phyloP scores from a whole-genome alignment of 495 filamentous ascomycete genomes.

The Penicilliopsis zonata region DNA sequence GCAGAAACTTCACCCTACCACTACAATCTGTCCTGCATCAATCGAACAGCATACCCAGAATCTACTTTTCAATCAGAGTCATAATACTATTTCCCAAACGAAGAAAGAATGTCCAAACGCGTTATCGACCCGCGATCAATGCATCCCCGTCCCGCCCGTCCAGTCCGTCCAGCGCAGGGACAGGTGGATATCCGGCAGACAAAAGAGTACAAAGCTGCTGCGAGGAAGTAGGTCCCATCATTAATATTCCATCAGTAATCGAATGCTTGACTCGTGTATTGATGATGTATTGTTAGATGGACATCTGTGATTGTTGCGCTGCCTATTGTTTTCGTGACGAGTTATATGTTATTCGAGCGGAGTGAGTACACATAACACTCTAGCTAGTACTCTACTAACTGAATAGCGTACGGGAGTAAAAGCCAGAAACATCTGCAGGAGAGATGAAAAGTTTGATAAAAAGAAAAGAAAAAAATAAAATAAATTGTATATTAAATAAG shows the following conservation, averaged over 20 bases:
- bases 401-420: not conserved
- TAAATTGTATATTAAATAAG: slow-evolving; percentile 24
- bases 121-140: no score
- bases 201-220: slow-evolving; percentile 1
- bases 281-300: not conserved
- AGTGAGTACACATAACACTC: no score
- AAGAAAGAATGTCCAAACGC: no score
- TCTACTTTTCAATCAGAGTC: no score
- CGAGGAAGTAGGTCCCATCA: not conserved
- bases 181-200: slow-evolving; percentile 1
- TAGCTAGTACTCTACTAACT: not conserved
- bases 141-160: no score
- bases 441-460: not conserved
- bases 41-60: no score
- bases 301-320: not conserved
- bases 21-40: no score
- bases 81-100: no score
- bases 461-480: not conserved
- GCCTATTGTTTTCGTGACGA: not conserved
- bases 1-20: no score
- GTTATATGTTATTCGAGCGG: not conserved
- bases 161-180: no score
- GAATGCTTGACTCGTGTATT: not conserved
- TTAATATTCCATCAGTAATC: not conserved
- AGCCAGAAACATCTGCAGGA: not conserved